Evolutionary conservation across 495 filamentous ascomycete genomes (phyloP).

Genomic region (Pyrenopolyporus hunteri): DNA sequence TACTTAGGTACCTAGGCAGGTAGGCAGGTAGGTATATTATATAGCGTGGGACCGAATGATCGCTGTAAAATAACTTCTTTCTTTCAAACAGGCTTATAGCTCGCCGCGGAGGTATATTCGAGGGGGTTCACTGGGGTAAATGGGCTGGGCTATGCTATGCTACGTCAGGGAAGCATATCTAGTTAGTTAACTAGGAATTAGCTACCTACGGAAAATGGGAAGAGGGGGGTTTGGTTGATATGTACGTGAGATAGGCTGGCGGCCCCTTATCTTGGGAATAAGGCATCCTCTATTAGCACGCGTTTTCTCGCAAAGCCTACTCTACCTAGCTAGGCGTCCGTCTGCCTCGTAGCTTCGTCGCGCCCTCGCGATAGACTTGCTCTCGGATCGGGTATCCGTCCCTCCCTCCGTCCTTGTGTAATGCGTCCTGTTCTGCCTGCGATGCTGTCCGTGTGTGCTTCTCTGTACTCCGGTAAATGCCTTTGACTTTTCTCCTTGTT

Average conservation of each 20-base stretch:
- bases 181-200: too few species aligned
- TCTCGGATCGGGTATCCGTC: constrained; percentile 24
- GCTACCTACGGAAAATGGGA: neutral
- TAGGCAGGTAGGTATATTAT: too few species aligned
- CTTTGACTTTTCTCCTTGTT: constrained; percentile 4
- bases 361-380: neutral
- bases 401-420: constrained; percentile 11
- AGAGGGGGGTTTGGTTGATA: neutral
- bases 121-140: too few species aligned
- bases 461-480: constrained; percentile 29
- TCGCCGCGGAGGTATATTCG: too few species aligned
- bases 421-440: constrained; percentile 24
- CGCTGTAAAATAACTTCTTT: too few species aligned
- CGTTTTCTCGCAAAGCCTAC: constrained; percentile 11
- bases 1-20: too few species aligned
- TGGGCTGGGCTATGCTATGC: too few species aligned
- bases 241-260: too few species aligned
- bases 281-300: constrained; percentile 16
- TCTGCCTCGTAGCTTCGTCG: neutral
- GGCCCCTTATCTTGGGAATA: neutral
- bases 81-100: too few species aligned
- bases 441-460: constrained; percentile 19
- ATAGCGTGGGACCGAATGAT: too few species aligned
- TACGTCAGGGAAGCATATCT: too few species aligned
- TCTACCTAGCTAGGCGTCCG: constrained; percentile 17